A percentile compares a stretch with the other conserved stretches of the same genome.
phyloP scores from a whole-genome alignment of 2,329 filamentous ascomycete species.

The Huntiella bhutanensis region DNA sequence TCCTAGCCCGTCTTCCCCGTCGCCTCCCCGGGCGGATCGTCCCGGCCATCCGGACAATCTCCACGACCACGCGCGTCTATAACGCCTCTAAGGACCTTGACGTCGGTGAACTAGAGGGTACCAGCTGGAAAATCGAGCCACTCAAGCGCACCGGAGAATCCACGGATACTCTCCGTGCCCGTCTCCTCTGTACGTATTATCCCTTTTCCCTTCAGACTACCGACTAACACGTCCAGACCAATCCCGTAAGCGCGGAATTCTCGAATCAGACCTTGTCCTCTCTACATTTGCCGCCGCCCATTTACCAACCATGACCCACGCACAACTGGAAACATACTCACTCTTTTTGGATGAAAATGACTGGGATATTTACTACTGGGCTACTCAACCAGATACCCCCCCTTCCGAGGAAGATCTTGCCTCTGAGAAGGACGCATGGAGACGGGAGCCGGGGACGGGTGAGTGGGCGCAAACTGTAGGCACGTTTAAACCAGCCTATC shows the following conservation, averaged over 20 bases:
- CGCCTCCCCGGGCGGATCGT: constrained; percentile 11
- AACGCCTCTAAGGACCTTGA: constrained; percentile 37
- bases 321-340: constrained; percentile 71
- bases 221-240: constrained; percentile 45
- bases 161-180: constrained; percentile 66
- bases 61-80: constrained; percentile 14
- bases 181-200: constrained; percentile 45
- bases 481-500: constrained; percentile 81
- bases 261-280: constrained; percentile 88
- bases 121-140: constrained; percentile 77
- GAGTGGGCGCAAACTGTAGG: constrained; percentile 97
- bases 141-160: constrained; percentile 70
- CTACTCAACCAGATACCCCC: constrained; percentile 59
- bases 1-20: constrained; percentile 6
- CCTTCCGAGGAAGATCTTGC: constrained; percentile 25
- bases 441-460: constrained; percentile 29
- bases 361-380: constrained; percentile 99
- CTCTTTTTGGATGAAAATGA: constrained; percentile 95
- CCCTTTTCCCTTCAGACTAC: not conserved
- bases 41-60: constrained; percentile 13
- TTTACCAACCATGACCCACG: constrained; percentile 51
- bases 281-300: constrained; percentile 81
- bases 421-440: constrained; percentile 16
- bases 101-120: constrained; percentile 76
- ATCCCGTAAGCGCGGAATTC: constrained; percentile 84